Base-by-base conservation (phyloP, 139 green algal genomes). In the Chlamydomonas sphaeroides region DNA sequence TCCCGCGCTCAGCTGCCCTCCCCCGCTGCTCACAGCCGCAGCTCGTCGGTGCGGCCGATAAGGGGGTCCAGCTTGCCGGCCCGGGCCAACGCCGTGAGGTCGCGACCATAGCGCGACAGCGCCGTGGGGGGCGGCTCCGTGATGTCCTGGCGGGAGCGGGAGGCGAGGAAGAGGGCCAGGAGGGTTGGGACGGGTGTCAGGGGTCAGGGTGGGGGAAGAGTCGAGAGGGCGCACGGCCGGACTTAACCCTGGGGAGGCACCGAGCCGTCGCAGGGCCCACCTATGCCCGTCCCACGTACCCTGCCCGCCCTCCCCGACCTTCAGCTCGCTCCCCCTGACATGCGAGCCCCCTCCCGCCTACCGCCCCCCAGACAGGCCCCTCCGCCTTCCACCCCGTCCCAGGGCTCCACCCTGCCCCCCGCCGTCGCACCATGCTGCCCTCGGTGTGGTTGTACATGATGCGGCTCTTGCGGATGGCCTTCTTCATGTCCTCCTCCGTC, bases 81-180 rank as follows among this genome's bases (percentile, higher is more conserved):
- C 26, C 85, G 62, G 32, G 94, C 94, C 78, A 88, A 65, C 61
- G 69, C 45, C 4, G 90, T 94, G 7, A 97, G 76, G 81, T 95
- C 95, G 5, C 94, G 79, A 11, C 89, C 92, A 76, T 98, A 99
- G 90, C 93, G 93, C n/a, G 87, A 71, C 61, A 99, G 90, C 0
- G 94, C 93, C 33, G 70, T 88, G 32, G 74, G 81, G 3, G 49
- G 53, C 28, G 78, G 36, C 35, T 79, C 69, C 3, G 77, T 59
- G 28, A 90, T 65, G 63, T 90, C 86, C 81, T 86, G 77, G 30
- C 6, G 5, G 36, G 53, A 1, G 7, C 0, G 72, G 15, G 32
- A 35, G 26, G 48, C 56, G 39, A 26, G 30, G 41, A 67, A 56
- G 49, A 3, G 1, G 35, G 65, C 6, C 23, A 23, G 39, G 26